Percentiles rank a stretch among this genome's conserved stretches.
These are phyloP conservation scores for Dactylellina haptotyla DNA, from an alignment of 2,329 filamentous ascomycete species.

Conservation along the genomic window DNA sequence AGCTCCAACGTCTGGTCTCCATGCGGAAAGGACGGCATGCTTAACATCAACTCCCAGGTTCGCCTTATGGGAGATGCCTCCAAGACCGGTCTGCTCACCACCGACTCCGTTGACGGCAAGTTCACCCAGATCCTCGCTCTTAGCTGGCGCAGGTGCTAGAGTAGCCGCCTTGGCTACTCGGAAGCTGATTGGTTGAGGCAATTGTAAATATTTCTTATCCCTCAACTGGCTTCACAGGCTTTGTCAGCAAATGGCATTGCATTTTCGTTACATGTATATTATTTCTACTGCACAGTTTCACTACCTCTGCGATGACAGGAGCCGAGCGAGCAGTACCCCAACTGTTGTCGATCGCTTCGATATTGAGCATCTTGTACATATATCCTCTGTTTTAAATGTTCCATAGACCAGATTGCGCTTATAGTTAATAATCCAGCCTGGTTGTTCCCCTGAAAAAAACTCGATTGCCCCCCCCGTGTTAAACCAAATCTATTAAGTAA, in stretches of 20 bases:
- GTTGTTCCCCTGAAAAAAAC: neutral
- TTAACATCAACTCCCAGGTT: constrained; percentile 69
- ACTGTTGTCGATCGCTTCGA: neutral
- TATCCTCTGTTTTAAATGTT: neutral
- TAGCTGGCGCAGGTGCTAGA: constrained; percentile 62
- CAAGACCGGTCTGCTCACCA: constrained; percentile 63
- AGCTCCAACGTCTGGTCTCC: constrained; percentile 67
- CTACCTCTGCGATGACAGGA: neutral
- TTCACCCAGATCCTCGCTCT: constrained; percentile 63
- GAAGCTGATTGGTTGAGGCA: neutral
- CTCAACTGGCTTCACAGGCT: neutral
- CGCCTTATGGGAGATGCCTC: constrained; percentile 61
- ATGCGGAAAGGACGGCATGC: constrained; percentile 65
- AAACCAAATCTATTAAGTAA: neutral
- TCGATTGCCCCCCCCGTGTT: neutral
- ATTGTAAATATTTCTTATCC: constrained; percentile 11
- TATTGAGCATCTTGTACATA: constrained; percentile 6
- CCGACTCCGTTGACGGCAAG: constrained; percentile 66
- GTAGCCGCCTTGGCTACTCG: constrained; percentile 18
- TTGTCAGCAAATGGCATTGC: too few species aligned
- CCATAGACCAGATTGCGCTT: neutral
- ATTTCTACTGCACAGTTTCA: neutral
- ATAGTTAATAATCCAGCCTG: neutral
- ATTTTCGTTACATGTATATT: neutral
- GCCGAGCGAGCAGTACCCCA: neutral